Conservation (phyloP, 352 stramenopile species). For the Phytophthora hybrid region DNA sequence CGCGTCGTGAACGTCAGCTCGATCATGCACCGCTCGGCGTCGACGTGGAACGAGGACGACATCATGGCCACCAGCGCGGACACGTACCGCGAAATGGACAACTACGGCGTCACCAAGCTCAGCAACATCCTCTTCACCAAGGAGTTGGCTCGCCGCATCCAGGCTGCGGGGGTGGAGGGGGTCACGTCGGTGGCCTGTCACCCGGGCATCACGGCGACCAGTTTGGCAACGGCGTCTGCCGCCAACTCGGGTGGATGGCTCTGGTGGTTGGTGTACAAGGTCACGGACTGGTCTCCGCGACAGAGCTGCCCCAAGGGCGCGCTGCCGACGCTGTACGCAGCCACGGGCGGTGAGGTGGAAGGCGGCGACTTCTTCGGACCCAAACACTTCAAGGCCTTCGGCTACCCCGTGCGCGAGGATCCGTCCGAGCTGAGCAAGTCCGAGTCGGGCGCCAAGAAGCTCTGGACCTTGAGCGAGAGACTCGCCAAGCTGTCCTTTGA, state of each 20-base stretch:
- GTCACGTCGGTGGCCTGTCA: conserved; percentile 44
- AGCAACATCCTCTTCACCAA: conserved; percentile 93
- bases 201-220: conserved; percentile 40
- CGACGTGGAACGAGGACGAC: conserved; percentile 22
- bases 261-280: conserved; percentile 36
- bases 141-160: conserved; percentile 75
- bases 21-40: conserved; percentile 31
- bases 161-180: conserved; percentile 22
- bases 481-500: conserved; percentile 35
- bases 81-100: conserved; percentile 39
- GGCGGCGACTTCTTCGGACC: conserved; percentile 46
- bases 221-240: conserved; percentile 31
- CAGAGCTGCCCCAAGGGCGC: conserved; percentile 47
- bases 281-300: conserved; percentile 30
- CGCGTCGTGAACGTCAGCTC: conserved; percentile 61
- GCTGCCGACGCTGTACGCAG: conserved; percentile 53
- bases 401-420: conserved; percentile 49
- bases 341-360: conserved; percentile 29
- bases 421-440: conserved; percentile 41
- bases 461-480: conserved; percentile 53
- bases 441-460: conserved; percentile 29
- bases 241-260: background rate
- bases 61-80: conserved; percentile 21
- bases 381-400: conserved; percentile 29
- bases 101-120: conserved; percentile 91